phyloP scores from a whole-genome alignment of 805 yeast species.

The Sugiyamaella valdiviana region DNA sequence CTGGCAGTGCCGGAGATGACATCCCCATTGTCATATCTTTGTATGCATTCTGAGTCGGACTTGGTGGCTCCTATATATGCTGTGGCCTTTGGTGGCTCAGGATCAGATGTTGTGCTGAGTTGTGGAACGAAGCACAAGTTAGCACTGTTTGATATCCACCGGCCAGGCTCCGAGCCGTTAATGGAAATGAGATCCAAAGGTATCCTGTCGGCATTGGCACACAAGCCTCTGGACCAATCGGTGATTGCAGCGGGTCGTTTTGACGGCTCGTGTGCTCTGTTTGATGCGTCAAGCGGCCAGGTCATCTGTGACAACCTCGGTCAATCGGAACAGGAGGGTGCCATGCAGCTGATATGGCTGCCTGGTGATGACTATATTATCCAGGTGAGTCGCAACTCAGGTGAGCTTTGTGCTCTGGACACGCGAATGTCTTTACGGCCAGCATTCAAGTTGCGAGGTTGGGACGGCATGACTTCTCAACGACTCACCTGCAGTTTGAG shows the following conservation, averaged over 20 bases:
- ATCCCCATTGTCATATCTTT: background rate
- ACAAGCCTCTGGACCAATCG: background rate
- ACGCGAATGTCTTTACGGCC: slow-evolving; percentile 18
- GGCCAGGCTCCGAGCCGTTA: slow-evolving; percentile 6
- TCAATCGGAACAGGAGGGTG: slow-evolving; percentile 10
- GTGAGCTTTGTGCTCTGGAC: slow-evolving; percentile 20
- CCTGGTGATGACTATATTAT: slow-evolving; percentile 16
- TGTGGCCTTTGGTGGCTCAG: background rate
- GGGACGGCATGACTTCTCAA: slow-evolving; percentile 20
- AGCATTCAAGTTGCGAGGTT: slow-evolving; percentile 14
- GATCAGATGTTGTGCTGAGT: slow-evolving; percentile 3
- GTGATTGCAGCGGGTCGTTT: slow-evolving; percentile 10
- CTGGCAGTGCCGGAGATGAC: slow-evolving; percentile 5
- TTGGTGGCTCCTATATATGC: background rate
- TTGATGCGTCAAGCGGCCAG: slow-evolving; percentile 4
- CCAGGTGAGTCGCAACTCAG: slow-evolving; percentile 12
- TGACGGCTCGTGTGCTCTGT: slow-evolving; percentile 4
- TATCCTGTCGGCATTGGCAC: slow-evolving; percentile 6
- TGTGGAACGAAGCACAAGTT: slow-evolving; percentile 11
- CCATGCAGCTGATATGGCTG: slow-evolving; percentile 22
- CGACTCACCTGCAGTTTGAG: slow-evolving; percentile 12
- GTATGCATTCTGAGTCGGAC: background rate
- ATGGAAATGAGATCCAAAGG: background rate
- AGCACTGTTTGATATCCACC: slow-evolving; percentile 13
- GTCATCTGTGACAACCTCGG: background rate